Percentiles rank a stretch among this genome's conserved stretches.
phyloP scores from a whole-genome alignment of 2,329 filamentous ascomycete species.

The Graphium sp. region DNA sequence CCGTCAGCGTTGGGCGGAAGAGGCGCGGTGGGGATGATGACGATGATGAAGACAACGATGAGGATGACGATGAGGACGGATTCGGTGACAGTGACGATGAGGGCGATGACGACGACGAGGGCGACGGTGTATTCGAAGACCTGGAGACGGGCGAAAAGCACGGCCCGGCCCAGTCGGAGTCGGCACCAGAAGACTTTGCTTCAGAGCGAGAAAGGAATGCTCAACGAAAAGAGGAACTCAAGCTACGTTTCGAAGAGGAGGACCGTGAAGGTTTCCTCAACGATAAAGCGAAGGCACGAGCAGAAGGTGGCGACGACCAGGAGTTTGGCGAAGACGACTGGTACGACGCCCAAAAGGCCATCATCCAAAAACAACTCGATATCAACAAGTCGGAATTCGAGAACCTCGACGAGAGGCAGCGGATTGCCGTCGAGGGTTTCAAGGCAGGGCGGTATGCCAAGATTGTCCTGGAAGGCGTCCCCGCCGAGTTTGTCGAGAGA shows the following conservation, averaged over 20 bases:
- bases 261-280: slow-evolving; percentile 92
- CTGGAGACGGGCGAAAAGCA: slow-evolving; percentile 59
- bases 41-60: slow-evolving; percentile 30
- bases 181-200: slow-evolving; percentile 44
- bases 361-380: slow-evolving; percentile 85
- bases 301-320: slow-evolving; percentile 50
- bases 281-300: slow-evolving; percentile 63
- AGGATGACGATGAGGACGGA: slow-evolving; percentile 33
- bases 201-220: slow-evolving; percentile 86
- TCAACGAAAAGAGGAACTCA: slow-evolving; percentile 82
- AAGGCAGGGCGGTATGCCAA: slow-evolving; percentile 86
- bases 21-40: slow-evolving; percentile 26
- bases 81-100: slow-evolving; percentile 31
- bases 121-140: slow-evolving; percentile 73
- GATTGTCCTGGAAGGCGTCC: slow-evolving; percentile 75
- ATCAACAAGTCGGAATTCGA: slow-evolving; percentile 95
- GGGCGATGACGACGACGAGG: slow-evolving; percentile 46
- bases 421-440: slow-evolving; percentile 74
- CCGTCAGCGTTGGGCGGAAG: slow-evolving; percentile 30
- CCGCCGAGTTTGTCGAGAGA: slow-evolving; percentile 70
- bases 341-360: slow-evolving; percentile 94
- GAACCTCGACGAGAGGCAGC: slow-evolving; percentile 66
- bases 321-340: slow-evolving; percentile 96
- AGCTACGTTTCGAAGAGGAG: slow-evolving; percentile 89
- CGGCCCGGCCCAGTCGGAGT: slow-evolving; percentile 14